Base-by-base conservation (phyloP, 495 filamentous ascomycete species). In the Talaromyces proteolyticus region DNA sequence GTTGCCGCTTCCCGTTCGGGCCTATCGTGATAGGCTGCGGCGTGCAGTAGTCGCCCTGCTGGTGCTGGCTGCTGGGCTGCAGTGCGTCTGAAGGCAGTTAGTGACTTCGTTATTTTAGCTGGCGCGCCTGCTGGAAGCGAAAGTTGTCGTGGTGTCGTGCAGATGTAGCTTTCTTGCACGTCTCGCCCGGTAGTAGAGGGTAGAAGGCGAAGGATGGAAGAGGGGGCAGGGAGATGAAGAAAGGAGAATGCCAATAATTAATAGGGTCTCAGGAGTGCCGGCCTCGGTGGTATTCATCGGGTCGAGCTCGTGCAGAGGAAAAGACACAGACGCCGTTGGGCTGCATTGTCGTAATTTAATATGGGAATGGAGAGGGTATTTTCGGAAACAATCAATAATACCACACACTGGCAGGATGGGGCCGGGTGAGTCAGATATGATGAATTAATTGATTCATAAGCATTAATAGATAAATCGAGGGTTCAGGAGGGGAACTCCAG, bases 31-130 rank as follows among this genome's bases (percentile, higher is more conserved):
- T 49, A 49, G 47, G 47, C 47, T 36, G n/a, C 34, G 36, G 12
- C 47, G 47, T 41, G 47, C 47, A 49, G 47, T 49, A 49, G 47
- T 41, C 40, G 20, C 36, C 19, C 22, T 41, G 29, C 29, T n/a
- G 14, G 29, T 34, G 29, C 29, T 34, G 2, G 29, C 29, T 49
- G 36, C n/a, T n/a, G 12, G 21, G 29, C 47, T 34, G 8, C 29
- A 34, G 29, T n/a, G n/a, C n/a, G 41, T 42, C 19, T 42, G 18
- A 42, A n/a, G 41, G 11, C 41, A 22, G 41, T n/a, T n/a, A n/a
- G n/a, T n/a, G n/a, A n/a, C n/a, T n/a, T n/a, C n/a, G n/a, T n/a
- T n/a, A n/a, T n/a, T n/a, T n/a, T n/a, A n/a, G n/a, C n/a, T n/a
- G n/a, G n/a, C n/a, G n/a, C n/a, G n/a, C n/a, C n/a, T n/a, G n/a